phyloP scores from a whole-genome alignment of 2,329 filamentous ascomycete genomes.

The Fusarium palustre region DNA sequence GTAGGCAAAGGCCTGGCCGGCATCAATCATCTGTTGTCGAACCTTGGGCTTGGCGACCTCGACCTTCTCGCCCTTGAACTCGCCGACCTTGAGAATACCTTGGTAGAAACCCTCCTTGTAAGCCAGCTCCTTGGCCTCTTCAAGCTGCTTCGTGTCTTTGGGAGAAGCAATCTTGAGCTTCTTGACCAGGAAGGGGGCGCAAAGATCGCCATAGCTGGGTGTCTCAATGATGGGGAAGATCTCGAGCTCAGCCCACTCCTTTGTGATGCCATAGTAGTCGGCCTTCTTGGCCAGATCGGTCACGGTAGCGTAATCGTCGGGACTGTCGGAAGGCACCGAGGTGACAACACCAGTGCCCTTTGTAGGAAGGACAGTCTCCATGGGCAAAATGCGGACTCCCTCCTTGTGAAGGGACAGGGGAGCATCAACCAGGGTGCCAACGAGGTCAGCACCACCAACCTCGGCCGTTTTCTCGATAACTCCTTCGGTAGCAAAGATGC shows the following conservation, averaged over 20 bases:
- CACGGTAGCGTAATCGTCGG: conserved; percentile 93
- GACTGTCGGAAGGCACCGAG: conserved; percentile 91
- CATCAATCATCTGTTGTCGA: conserved; percentile 79
- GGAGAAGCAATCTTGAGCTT: conserved; percentile 96
- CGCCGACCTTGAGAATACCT: conserved; percentile 87
- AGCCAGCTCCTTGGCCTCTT: conserved; percentile 93
- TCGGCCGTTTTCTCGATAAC: conserved; percentile 80
- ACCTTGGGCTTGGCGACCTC: conserved; percentile 89
- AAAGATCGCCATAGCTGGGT: conserved; percentile 85
- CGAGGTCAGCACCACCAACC: conserved; percentile 79
- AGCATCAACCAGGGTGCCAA: conserved; percentile 90
- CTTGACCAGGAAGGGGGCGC: conserved; percentile 85
- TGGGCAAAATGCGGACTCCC: conserved; percentile 89
- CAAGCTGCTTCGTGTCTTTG: conserved; percentile 89
- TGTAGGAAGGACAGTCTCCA: conserved; percentile 90
- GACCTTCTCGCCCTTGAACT: conserved; percentile 88
- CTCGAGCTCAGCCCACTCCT: conserved; percentile 94
- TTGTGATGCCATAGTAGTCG: conserved; percentile 95
- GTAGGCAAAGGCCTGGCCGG: conserved; percentile 86
- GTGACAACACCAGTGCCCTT: conserved; percentile 98
- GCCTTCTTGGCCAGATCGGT: conserved; percentile 93
- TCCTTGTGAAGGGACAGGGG: conserved; percentile 87
- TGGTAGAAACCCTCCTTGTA: conserved; percentile 99
- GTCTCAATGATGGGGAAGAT: conserved; percentile 92
- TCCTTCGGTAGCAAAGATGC: conserved; percentile 82